A percentile compares a stretch with the other conserved stretches of the same genome.
These are phyloP conservation scores for Platanthera zijinensis DNA, from an alignment of 106 monocot species.

Conservation along the genomic window DNA sequence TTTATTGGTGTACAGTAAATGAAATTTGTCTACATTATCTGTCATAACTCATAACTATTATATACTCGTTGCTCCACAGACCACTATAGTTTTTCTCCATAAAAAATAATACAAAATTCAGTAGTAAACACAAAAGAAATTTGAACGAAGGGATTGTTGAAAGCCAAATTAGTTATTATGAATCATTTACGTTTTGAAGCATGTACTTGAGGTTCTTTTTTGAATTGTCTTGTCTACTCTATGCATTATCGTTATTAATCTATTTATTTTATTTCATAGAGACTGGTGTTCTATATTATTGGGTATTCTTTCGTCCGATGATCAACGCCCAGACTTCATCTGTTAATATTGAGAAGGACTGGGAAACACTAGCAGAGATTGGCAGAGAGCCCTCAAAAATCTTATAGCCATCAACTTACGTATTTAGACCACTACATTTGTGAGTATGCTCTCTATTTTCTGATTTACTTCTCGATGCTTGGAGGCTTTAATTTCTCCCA, in stretches of 20 bases:
- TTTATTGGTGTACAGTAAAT: too few species aligned
- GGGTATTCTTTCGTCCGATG: background rate
- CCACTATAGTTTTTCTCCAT: too few species aligned
- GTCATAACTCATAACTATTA: background rate
- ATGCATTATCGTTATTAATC: background rate
- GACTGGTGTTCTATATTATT: background rate
- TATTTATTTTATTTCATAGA: background rate
- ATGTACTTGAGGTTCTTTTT: background rate
- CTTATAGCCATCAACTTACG: background rate
- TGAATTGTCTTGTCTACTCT: too few species aligned
- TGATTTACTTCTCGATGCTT: background rate
- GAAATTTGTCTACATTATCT: too few species aligned
- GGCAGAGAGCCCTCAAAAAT: background rate
- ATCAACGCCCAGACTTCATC: background rate
- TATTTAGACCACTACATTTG: background rate
- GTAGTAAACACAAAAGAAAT: background rate
- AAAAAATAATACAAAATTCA: background rate
- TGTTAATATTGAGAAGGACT: background rate
- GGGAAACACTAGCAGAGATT: background rate
- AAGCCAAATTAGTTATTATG: background rate
- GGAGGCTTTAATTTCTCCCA: background rate
- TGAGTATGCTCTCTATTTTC: background rate
- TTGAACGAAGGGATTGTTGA: conserved; percentile 1
- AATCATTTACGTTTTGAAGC: background rate
- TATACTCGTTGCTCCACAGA: background rate